Conservation (phyloP, 495 filamentous ascomycete species). For the Neohortaea acidophila region DNA sequence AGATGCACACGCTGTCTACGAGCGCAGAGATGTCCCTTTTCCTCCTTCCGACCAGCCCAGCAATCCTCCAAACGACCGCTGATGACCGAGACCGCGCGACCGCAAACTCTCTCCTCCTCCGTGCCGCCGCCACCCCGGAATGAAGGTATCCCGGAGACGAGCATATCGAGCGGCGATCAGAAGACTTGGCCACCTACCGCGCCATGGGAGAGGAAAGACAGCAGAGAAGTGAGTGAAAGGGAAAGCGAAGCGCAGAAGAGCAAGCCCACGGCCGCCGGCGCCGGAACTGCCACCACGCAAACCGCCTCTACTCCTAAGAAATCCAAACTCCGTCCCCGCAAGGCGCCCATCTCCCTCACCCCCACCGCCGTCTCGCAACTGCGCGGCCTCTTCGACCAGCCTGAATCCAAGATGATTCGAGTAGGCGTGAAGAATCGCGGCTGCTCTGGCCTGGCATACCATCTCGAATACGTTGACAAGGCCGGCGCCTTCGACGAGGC, state of each 20-base stretch:
- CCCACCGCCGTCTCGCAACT: slow-evolving; percentile 62
- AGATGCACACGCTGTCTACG: slow-evolving; percentile 38
- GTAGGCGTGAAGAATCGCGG: slow-evolving; percentile 88
- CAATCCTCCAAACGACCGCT: slow-evolving; percentile 47
- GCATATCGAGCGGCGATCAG: slow-evolving; percentile 41
- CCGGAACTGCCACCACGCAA: slow-evolving; percentile 22
- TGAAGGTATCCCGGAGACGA: slow-evolving; percentile 48
- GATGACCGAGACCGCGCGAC: slow-evolving; percentile 58
- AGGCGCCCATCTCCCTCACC: slow-evolving; percentile 81
- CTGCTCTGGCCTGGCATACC: slow-evolving; percentile 92
- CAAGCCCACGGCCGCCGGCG: slow-evolving; percentile 25
- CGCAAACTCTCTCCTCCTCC: slow-evolving; percentile 49
- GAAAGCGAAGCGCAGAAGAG: slow-evolving; percentile 54
- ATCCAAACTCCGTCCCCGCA: slow-evolving; percentile 61
- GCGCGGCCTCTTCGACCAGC: slow-evolving; percentile 55
- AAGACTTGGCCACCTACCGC: slow-evolving; percentile 39
- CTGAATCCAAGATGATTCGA: slow-evolving; percentile 78
- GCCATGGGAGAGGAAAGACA: slow-evolving; percentile 31
- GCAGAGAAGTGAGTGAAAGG: slow-evolving; percentile 29
- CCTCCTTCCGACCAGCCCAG: slow-evolving; percentile 39
- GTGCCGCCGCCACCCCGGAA: slow-evolving; percentile 50
- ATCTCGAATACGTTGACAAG: slow-evolving; percentile 89
- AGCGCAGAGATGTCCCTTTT: slow-evolving; percentile 40
- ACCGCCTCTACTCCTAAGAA: slow-evolving; percentile 7
- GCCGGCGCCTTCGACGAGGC: slow-evolving; percentile 74